phyloP scores from a whole-genome alignment of 1,284 basidiomycete species.

The Porogramme epimiltina region DNA sequence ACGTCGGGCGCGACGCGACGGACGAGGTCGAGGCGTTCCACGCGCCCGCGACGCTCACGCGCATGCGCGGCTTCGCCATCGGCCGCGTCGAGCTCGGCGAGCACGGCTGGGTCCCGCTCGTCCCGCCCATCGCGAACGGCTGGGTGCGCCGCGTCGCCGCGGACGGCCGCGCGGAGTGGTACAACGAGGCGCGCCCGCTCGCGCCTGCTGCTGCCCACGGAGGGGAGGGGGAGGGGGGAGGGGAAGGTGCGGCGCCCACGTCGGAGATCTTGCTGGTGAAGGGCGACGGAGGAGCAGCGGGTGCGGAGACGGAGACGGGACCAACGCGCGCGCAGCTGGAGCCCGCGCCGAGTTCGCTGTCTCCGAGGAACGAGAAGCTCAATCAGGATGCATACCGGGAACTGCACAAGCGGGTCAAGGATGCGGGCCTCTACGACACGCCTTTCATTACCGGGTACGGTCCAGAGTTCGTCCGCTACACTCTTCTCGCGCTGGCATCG shows the following conservation, averaged over 20 bases:
- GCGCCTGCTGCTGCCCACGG: too few species aligned
- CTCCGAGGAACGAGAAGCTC: conserved; percentile 61
- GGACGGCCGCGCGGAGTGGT: conserved; percentile 55
- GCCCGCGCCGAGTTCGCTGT: conserved; percentile 56
- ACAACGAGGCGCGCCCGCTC: conserved; percentile 55
- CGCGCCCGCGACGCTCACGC: conserved; percentile 58
- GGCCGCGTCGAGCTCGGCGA: conserved; percentile 67
- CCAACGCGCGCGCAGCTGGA: conserved; percentile 56
- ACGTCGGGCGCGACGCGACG: conserved; percentile 92
- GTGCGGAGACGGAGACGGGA: conserved; percentile 21
- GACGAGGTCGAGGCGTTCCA: conserved; percentile 97
- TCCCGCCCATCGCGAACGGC: conserved; percentile 89
- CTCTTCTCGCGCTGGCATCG: conserved; percentile 60
- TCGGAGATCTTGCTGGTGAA: conserved; percentile 68
- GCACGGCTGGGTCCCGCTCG: conserved; percentile 76
- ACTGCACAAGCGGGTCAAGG: conserved; percentile 76
- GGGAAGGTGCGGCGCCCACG: conserved; percentile 41
- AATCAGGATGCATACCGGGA: conserved; percentile 82
- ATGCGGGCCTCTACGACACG: conserved; percentile 85
- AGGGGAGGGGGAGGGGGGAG: conserved; percentile 18
- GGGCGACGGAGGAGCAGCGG: conserved; percentile 27
- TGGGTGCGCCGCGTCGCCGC: conserved; percentile 58
- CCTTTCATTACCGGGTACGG: conserved; percentile 90
- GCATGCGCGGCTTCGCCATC: conserved; percentile 74
- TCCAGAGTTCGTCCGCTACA: conserved; percentile 82